Percentiles rank a stretch among this genome's conserved stretches.
Evolutionary conservation across 768 basidiomycete genomes (phyloP).

Genomic region (Pleurotus eryngii): DNA sequence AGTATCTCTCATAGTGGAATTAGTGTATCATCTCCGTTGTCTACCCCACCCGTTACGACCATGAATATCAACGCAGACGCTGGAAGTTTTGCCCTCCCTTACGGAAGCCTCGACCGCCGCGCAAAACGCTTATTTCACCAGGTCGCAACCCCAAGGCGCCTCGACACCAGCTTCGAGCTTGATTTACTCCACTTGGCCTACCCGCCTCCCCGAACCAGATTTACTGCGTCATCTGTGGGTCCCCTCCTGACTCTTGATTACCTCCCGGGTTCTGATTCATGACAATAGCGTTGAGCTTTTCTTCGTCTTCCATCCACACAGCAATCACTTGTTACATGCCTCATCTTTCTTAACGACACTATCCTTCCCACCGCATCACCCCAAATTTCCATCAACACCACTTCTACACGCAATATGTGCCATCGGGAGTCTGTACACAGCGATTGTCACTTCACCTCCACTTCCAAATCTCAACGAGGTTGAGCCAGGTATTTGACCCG

Average conservation of each 20-base stretch:
- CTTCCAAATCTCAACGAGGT: conserved; percentile 46
- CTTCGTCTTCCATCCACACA: conserved; percentile 75
- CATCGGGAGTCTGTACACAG: conserved; percentile 71
- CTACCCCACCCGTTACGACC: background rate
- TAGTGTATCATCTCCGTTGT: background rate
- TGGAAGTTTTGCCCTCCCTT: conserved; percentile 11
- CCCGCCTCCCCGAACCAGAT: conserved; percentile 56
- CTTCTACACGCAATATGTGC: conserved; percentile 89
- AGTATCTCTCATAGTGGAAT: background rate
- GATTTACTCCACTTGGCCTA: conserved; percentile 50
- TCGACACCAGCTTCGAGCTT: background rate
- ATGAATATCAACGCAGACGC: conserved; percentile 1
- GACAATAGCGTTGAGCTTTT: conserved; percentile 66
- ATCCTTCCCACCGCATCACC: conserved; percentile 60
- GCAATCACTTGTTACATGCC: conserved; percentile 65
- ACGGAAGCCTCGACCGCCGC: background rate
- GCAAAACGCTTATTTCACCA: background rate
- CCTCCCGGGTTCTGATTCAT: background rate
- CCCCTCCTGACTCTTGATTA: background rate
- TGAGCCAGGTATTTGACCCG: conserved; percentile 32
- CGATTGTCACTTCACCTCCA: conserved; percentile 57
- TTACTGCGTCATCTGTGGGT: conserved; percentile 65
- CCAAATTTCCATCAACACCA: conserved; percentile 67
- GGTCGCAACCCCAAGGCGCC: background rate
- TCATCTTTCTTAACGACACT: conserved; percentile 64